Base-by-base conservation (phyloP, 768 basidiomycete species). In the Lactarius psammicola region DNA sequence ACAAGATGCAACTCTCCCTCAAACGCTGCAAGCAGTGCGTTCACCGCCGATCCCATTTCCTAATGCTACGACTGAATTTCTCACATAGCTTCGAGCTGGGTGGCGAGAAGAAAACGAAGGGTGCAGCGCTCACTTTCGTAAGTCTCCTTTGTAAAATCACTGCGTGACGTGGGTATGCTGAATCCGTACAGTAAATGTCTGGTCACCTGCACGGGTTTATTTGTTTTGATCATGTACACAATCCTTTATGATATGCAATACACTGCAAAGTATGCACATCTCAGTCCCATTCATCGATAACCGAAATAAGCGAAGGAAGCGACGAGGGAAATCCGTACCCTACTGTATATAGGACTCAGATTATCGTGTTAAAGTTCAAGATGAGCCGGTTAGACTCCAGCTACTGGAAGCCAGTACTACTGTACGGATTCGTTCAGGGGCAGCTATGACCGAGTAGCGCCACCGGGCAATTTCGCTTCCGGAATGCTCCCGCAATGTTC, bases 91-190 rank as follows among this genome's bases (percentile, higher is more conserved):
- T 99, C 84, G 96, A 98, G 82, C 89, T 98, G 62, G 96, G 97
- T 79, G 97, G 97, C 77, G 97, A 99, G 87, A 99, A 98, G 88
- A 98, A 98, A 90, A 95, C 93, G 73, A 95, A 95, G 86, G 94
- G 94, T 79, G 94, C 93, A 73, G 95, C 94, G 68, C 90, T 95
- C 74, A 86, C 86, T 76, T 95, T 95, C 87, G 92, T 94, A 78
- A 73, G 92, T 90, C 26, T 36, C 38, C 8, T 55, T 31, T 8
- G 31, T 31, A 31, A 33, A 51, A n/a, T 53, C 33, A 23, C 23
- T 34, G 3, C n/a, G 33, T 31, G 46, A 2, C n/a, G 57, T 31
- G 23, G 15, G 23, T 23, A 20, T 57, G 23, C 63, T 68, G 30
- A 68, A 62, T 49, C 30, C 23, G 33, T 33, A 33, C 42, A 70